phyloP scores from a whole-genome alignment of 768 basidiomycete genomes.

The Clavaria fumosa region DNA sequence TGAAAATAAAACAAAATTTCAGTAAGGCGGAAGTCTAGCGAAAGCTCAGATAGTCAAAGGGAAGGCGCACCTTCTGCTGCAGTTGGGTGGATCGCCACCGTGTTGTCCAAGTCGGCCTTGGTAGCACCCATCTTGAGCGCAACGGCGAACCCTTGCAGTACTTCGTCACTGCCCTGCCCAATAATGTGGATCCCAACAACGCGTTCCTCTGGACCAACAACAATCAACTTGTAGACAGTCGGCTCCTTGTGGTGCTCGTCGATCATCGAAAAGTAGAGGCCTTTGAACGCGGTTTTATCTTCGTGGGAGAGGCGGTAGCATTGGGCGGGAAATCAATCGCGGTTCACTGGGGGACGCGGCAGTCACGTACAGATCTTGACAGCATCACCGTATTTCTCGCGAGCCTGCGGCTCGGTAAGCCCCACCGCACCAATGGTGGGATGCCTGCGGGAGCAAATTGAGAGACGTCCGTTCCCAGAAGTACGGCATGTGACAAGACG shows the following conservation, averaged over 20 bases:
- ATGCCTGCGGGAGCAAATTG: constrained; percentile 36
- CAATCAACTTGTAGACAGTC: constrained; percentile 83
- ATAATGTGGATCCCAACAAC: constrained; percentile 95
- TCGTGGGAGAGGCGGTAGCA: constrained; percentile 3
- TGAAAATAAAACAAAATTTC: not conserved
- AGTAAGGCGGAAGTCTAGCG: too few relatives aligned
- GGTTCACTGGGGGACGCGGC: not conserved
- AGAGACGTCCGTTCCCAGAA: constrained; percentile 3
- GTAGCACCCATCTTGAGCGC: constrained; percentile 91
- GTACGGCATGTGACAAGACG: constrained; percentile 24
- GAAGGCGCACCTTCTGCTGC: constrained; percentile 54
- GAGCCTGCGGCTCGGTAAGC: constrained; percentile 83
- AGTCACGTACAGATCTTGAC: constrained; percentile 75
- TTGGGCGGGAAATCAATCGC: not conserved
- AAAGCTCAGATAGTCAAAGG: not conserved
- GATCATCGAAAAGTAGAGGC: constrained; percentile 88
- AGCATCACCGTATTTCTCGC: constrained; percentile 71
- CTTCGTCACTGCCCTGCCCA: constrained; percentile 85
- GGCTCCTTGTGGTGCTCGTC: constrained; percentile 88
- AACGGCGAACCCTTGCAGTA: constrained; percentile 92
- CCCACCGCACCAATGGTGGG: constrained; percentile 94
- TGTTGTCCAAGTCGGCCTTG: constrained; percentile 74
- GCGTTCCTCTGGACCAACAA: constrained; percentile 77
- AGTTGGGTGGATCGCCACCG: constrained; percentile 86
- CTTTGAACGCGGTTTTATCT: constrained; percentile 72